phyloP scores from a whole-genome alignment of 768 basidiomycete genomes.

The Naganishia vaughanmartiniae region DNA sequence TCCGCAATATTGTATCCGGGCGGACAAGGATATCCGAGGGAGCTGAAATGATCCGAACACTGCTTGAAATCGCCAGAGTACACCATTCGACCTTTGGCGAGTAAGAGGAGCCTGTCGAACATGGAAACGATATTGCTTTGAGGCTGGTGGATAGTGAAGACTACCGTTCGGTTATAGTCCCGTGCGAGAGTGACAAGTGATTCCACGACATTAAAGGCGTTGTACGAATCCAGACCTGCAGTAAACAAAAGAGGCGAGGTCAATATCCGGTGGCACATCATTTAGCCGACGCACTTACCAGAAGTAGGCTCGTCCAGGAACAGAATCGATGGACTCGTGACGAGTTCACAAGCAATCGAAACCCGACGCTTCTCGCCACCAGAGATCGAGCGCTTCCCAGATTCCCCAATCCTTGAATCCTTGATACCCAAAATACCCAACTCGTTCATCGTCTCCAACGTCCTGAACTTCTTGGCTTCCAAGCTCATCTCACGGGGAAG shows the following conservation, averaged over 20 bases:
- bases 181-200: conserved; percentile 78
- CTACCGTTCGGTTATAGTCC: conserved; percentile 87
- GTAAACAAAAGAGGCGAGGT: conserved; percentile 16
- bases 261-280: conserved; percentile 2
- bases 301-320: conserved; percentile 98
- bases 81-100: conserved; percentile 77
- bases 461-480: conserved; percentile 91
- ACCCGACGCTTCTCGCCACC: conserved; percentile 97
- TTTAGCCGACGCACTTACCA: conserved; percentile 57
- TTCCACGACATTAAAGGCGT: conserved; percentile 91
- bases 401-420: conserved; percentile 82
- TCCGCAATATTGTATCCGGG: conserved; percentile 96
- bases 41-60: conserved; percentile 76
- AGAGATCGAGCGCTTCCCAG: conserved; percentile 82
- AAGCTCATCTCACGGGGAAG: conserved; percentile 91
- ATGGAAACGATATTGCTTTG: conserved; percentile 94
- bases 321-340: conserved; percentile 91
- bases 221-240: conserved; percentile 85
- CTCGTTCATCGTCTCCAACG: conserved; percentile 93
- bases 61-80: conserved; percentile 75
- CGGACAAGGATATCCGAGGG: conserved; percentile 79
- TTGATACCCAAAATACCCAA: conserved; percentile 87
- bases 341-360: conserved; percentile 95
- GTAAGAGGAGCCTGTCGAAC: conserved; percentile 84
- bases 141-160: conserved; percentile 98